Percentiles rank a stretch among this genome's conserved stretches.
Conservation (phyloP, 2,329 filamentous ascomycete genomes). For the Graphiopsis chlorocephala region DNA sequence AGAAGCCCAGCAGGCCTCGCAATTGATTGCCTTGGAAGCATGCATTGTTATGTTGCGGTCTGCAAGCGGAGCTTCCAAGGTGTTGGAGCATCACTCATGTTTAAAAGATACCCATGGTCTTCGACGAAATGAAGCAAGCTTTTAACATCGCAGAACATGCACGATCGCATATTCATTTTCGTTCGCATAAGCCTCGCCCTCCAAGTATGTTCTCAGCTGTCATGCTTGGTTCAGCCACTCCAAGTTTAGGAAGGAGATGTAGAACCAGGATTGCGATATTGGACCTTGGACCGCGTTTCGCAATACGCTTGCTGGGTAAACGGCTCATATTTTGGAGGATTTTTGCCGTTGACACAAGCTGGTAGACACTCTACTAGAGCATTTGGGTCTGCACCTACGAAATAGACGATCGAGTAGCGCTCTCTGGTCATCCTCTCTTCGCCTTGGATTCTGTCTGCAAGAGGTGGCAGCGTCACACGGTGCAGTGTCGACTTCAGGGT, state of each 20-base stretch:
- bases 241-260: neutral
- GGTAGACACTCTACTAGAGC: conserved; percentile 40
- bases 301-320: conserved; percentile 40
- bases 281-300: conserved; percentile 29
- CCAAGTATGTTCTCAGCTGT: neutral
- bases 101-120: conserved; percentile 4
- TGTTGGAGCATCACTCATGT: neutral
- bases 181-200: neutral
- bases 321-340: conserved; percentile 39
- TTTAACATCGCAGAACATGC: neutral
- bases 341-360: conserved; percentile 31
- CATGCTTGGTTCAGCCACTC: neutral
- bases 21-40: neutral
- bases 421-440: conserved; percentile 31
- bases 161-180: neutral
- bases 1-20: neutral
- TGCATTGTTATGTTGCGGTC: neutral
- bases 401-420: conserved; percentile 43
- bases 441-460: conserved; percentile 21
- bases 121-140: neutral
- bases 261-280: conserved; percentile 15
- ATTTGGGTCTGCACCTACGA: conserved; percentile 39
- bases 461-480: conserved; percentile 37
- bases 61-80: neutral
- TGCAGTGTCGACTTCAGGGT: conserved; percentile 40